Evolutionary conservation across 208 protist species (phyloP), one percentile per base, ranked within the genome.

Genomic region (Naegleria gruberi): DNA sequence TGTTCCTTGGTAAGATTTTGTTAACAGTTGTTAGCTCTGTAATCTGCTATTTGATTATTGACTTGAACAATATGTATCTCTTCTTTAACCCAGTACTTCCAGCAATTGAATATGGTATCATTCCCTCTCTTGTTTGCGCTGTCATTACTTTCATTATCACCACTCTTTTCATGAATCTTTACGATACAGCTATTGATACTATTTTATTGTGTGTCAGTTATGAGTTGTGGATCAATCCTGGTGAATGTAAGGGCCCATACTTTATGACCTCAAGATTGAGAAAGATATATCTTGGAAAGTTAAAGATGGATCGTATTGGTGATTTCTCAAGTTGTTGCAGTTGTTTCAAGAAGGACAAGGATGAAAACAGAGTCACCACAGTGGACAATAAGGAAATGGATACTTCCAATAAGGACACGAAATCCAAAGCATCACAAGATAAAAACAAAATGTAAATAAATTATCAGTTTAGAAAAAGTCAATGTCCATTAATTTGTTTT

Each of bases 131-230:
- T 45, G 40, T 95, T 12, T 90, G 93, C 26, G 94, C 87, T 4
- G 57, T 96, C 19, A 90, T 94, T 46, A 85, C 92, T 37, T 96
- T 91, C 77, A 43, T 94, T 47, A 90, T 96, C 65, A 83, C 94
- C 26, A 41, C 47, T 40, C 57, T 74, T 44, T 95, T 97, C 83
- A 93, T 96, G 89, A 89, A 51, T 45, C 81, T 97, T n/a, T 97
- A 95, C 92, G 90, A 94, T 37, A 91, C 93, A 57, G 74, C 90
- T 8, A 90, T 94, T 30, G 73, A 93, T 89, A 96, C 95, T 43
- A 93, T 96, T 40, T 90, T 97, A 10, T 44, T 97, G 37, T 96
- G 92, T 87, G 96, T 95, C 90, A 94, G 93, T 87, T 95, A 95
- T 44, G 95, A 96, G 26, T 26, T 77, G 30, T 37, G 12, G 6